Conservation (phyloP, 371 early-diverging fungal genomes). For the Saksenaea oblongispora region DNA sequence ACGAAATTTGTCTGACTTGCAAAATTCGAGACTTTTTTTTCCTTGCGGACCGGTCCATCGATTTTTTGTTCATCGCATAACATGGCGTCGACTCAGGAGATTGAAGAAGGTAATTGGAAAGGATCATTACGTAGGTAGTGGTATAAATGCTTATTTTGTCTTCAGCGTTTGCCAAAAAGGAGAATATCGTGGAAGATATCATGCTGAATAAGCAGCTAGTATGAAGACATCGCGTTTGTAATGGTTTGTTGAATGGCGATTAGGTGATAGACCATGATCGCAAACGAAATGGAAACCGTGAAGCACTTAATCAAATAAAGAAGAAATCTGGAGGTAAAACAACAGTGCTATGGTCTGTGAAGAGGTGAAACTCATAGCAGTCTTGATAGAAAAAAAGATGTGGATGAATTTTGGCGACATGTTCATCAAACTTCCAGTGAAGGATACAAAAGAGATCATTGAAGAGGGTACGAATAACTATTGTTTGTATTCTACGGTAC, state of each 20-base stretch:
- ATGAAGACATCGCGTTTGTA: slow-evolving; percentile 7
- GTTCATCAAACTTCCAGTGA: slow-evolving; percentile 58
- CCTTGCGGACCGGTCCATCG: not conserved
- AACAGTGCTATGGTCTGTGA: not conserved
- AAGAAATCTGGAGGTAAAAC: slow-evolving; percentile 20
- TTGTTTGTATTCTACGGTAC: not conserved
- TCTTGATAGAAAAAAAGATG: slow-evolving; percentile 48
- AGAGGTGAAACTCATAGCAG: not conserved
- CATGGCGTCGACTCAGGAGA: not conserved
- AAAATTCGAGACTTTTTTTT: too few relatives aligned
- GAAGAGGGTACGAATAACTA: slow-evolving; percentile 36
- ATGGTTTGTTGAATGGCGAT: not conserved
- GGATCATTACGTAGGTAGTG: not conserved
- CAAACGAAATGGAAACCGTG: slow-evolving; percentile 60
- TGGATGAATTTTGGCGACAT: slow-evolving; percentile 70
- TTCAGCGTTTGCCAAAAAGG: slow-evolving; percentile 53
- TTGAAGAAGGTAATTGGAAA: not conserved
- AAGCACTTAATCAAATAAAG: slow-evolving; percentile 55
- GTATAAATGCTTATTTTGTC: not conserved
- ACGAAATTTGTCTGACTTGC: too few relatives aligned
- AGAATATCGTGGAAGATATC: slow-evolving; percentile 63
- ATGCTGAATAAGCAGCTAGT: slow-evolving; percentile 63
- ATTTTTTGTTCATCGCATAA: not conserved
- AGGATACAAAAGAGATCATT: slow-evolving; percentile 37
- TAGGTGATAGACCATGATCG: slow-evolving; percentile 67